Evolutionary conservation across 805 yeast species (phyloP), one percentile per base, ranked within the genome.

Genomic region (Candida ipomoeae): DNA sequence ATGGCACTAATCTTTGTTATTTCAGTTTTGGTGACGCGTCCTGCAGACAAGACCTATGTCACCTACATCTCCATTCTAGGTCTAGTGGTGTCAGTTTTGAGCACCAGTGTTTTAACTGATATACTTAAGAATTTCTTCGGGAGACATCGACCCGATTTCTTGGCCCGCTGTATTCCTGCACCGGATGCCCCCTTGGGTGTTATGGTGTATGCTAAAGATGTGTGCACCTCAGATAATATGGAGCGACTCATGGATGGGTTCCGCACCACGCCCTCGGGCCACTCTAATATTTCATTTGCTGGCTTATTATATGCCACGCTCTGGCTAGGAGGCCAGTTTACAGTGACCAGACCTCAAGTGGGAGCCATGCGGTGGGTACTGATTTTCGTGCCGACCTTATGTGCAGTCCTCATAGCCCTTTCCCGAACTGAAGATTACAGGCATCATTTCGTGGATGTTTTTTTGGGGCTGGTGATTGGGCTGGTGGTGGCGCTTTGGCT

Each of bases 351-450:
- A 49, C 72, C 75, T 11, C 60, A 66, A 45, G 71, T 76, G 17
- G 87, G 91, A 1, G 74, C 82, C 1, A 84, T 89, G 87, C 79
- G 91, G 62, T 70, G 79, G 41, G 55, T 79, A 2, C 62, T 84
- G 2, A 69, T 83, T 0, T 61, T 70, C 8, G 49, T 77, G n/a
- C 94, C 94, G 2, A 62, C 78, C 0, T 58, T 89, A 5, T 77
- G 86, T 6, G 97, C 98, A 0, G 62, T 79, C 0, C 75, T 84
- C 55, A 83, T 92, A 57, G 98, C 97, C 0, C 67, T 88, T 41
- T 82, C 94, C 37, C 79, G 99, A 60, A 88, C 96, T 0, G 85
- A 87, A 60, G 99, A 92, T 68, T 91, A 91, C 68, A 78, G 97
- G 64, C 99, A 92, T 63, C 98, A 92, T 68, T 89, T 88, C 62